Conservation (phyloP, 164 flowering plant species). For the Vitis cinerea region DNA sequence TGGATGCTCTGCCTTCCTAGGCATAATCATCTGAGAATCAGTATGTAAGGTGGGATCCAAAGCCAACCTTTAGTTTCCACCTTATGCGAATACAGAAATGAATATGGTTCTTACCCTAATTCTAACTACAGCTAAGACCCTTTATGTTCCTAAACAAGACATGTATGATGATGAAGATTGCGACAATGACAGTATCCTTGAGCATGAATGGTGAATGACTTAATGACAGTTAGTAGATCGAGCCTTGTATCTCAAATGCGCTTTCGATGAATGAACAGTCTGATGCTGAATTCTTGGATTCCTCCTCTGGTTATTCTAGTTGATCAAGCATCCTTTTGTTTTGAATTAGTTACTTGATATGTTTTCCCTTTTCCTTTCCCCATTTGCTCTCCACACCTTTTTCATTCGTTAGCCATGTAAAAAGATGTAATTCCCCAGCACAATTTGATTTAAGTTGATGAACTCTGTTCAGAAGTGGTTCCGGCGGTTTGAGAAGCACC, state of each 20-base stretch:
- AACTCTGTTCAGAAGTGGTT: constrained; percentile 37
- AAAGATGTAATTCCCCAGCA: constrained; percentile 7
- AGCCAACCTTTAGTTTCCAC: constrained; percentile 38
- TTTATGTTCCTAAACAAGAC: constrained; percentile 21
- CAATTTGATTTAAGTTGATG: constrained; percentile 26
- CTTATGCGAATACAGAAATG: constrained; percentile 36
- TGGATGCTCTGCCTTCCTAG: constrained; percentile 34
- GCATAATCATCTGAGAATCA: constrained; percentile 23
- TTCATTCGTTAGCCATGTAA: constrained; percentile 22
- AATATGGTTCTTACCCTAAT: constrained; percentile 24
- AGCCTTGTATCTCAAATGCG: constrained; percentile 13
- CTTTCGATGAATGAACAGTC: constrained; percentile 11
- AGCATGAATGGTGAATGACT: constrained; percentile 9
- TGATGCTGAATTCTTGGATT: constrained; percentile 14
- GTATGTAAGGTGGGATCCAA: constrained; percentile 36
- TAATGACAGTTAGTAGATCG: constrained; percentile 14
- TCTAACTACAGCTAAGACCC: constrained; percentile 22
- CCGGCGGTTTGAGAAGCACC: constrained; percentile 32
- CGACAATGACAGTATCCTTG: constrained; percentile 5
- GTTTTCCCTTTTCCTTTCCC: background rate
- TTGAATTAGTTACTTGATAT: constrained; percentile 3
- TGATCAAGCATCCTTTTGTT: constrained; percentile 8
- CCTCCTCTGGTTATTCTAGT: constrained; percentile 5
- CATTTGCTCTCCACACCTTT: background rate
- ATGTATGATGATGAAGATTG: constrained; percentile 26